Base-by-base conservation (phyloP, 1,139 yeast genomes). In the Taphrina communis region DNA sequence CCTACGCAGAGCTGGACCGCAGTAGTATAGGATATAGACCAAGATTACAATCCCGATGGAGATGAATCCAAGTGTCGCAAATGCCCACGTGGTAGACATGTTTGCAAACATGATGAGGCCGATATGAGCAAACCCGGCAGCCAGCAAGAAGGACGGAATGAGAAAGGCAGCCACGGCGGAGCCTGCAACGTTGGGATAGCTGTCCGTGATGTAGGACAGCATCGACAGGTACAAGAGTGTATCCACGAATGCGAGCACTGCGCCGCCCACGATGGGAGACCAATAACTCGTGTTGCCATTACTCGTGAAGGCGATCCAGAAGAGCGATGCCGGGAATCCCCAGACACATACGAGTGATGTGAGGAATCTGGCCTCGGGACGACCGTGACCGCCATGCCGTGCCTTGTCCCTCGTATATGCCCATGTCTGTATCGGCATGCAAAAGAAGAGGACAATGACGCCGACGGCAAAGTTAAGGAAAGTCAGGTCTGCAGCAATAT, bases 161-260 rank as follows among this genome's bases (percentile, higher is more conserved):
- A 62, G 55, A 25, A 69, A 60, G 9, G 90, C 89, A 14, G 90
- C 91, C 77, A 88, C 78, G 0, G 88, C 90, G 14, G 89, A 85
- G 0, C 92, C 92, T 25, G 88, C 85, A 70, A 82, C 83, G 11
- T 78, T 77, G 52, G 81, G 78, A 74, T 85, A 86, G 0, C 86
- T 83, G 75, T 84, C 85, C 11, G 83, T 83, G 48, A 86, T 79
- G 73, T 86, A 86, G 61, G 81, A 79, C 73, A 86, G 74, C 75
- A 80, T 75, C 77, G 82, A 76, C 77, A 82, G 72, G 81, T 80
- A 73, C 25, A 73, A 69, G n/a, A 65, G 35, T 12, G 73, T 58
- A 35, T 71, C 65, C 25, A 69, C 67, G 25, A 71, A 67, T 11
- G 73, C 74, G 38, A 71, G 66, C 31, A 66, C 68, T 31, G 65